Evolutionary conservation across 331 rosid genomes (phyloP).

Genomic region (Quercus phellos): DNA sequence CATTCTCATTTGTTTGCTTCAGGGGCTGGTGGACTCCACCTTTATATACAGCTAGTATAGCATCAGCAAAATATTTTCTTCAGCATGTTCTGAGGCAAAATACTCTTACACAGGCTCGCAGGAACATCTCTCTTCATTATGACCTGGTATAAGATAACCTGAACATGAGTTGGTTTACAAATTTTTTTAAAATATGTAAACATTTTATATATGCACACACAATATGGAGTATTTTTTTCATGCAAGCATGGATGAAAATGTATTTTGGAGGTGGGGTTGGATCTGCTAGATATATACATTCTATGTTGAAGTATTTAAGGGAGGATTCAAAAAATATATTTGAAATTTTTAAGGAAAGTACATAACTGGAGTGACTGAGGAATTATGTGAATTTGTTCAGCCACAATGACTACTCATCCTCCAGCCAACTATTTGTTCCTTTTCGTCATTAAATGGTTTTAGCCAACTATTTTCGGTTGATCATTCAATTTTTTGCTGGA

Average conservation of each 20-base stretch:
- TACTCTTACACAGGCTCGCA: slow-evolving; percentile 84
- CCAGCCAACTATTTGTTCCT: background rate
- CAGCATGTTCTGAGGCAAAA: slow-evolving; percentile 70
- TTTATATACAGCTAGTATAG: slow-evolving; percentile 60
- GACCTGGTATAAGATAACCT: slow-evolving; percentile 55
- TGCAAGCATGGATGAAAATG: background rate
- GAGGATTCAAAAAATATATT: background rate
- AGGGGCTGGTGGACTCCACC: slow-evolving; percentile 96
- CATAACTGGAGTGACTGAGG: background rate
- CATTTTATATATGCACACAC: background rate
- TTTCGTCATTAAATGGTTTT: no score
- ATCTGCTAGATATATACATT: background rate
- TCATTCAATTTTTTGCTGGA: background rate
- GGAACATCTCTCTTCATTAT: slow-evolving; percentile 85
- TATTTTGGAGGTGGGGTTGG: background rate
- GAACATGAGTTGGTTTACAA: background rate
- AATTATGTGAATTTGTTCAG: background rate
- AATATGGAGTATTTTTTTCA: background rate
- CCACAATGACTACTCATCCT: background rate
- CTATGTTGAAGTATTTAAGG: background rate
- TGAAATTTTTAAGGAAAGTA: background rate
- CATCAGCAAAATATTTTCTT: slow-evolving; percentile 73
- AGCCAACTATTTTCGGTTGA: background rate
- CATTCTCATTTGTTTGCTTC: slow-evolving; percentile 12
- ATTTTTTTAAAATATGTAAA: background rate